Evolutionary conservation across 805 yeast species (phyloP), one percentile per base, ranked within the genome.

Genomic region (Starmerella scarabaei): DNA sequence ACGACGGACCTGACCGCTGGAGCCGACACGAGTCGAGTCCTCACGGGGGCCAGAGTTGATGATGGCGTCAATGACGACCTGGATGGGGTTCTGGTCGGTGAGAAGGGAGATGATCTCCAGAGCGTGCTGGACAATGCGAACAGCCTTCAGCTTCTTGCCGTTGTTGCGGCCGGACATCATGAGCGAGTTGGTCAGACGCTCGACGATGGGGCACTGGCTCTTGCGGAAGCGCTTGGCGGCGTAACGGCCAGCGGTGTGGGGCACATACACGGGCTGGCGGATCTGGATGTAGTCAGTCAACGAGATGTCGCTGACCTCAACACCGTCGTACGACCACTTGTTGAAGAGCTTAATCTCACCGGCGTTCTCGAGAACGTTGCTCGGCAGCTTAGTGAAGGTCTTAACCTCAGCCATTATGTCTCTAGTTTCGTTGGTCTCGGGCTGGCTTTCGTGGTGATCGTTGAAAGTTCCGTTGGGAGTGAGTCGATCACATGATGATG

Each of bases 121-220:
- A 60, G 99, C 88, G 79, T 91, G 98, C 78, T 93, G 83, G 69
- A 91, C 85, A 68, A 91, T 91, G 81, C 97, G 86, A 61, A 91
- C 97, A 62, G 99, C 98, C 82, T 88, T 86, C 71, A 93, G 83
- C 77, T 91, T 91, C 80, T 91, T 91, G 80, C 99, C 99, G 81
- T 93, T 91, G 93, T 91, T 91, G 78, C 97, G 88, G 77, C 99
- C 99, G 81, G 91, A 86, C 98, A 91, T 91, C 98, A 91, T 91
- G 67, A 91, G 77, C 54, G 98, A 81, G 88, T 91, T 88, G 72
- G 97, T 88, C 69, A 91, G 77, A 79, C 99, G 88, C 80, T 91
- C 99, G 60, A 91, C 69, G 69, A 91, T 80, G 65, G 97, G 97
- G 75, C 96, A 86, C 77, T 91, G 98, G 58, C 97, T 91, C 81